These are phyloP conservation scores for Collybiopsis luxurians DNA, from an alignment of 768 basidiomycete species.

Conservation along the genomic window DNA sequence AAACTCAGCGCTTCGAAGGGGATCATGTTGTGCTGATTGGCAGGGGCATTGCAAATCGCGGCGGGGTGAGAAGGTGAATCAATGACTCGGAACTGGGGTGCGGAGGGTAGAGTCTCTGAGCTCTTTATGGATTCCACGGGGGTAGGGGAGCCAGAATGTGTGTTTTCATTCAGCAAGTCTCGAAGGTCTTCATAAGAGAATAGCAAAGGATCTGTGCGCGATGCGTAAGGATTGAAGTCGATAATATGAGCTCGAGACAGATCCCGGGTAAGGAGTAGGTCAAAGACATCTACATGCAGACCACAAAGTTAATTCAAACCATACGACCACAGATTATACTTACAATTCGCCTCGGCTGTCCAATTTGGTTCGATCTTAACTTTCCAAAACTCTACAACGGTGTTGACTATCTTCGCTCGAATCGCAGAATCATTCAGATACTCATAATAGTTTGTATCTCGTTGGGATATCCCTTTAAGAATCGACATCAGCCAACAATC, in stretches of 20 bases:
- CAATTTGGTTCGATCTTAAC: slow-evolving; percentile 60
- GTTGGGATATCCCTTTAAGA: slow-evolving; percentile 72
- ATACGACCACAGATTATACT: slow-evolving; percentile 20
- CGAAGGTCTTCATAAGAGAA: slow-evolving; percentile 81
- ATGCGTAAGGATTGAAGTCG: slow-evolving; percentile 89
- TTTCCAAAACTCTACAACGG: slow-evolving; percentile 66
- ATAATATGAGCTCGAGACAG: slow-evolving; percentile 74
- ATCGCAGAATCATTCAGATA: slow-evolving; percentile 69
- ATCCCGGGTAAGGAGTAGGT: slow-evolving; percentile 84
- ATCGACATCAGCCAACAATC: not conserved
- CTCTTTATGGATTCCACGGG: no score
- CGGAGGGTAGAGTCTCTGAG: slow-evolving; percentile 9
- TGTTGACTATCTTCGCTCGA: slow-evolving; percentile 45
- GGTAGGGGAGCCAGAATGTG: not conserved
- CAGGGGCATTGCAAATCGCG: slow-evolving; percentile 64
- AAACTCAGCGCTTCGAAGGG: slow-evolving; percentile 85
- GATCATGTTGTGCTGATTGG: slow-evolving; percentile 84
- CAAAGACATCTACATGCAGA: slow-evolving; percentile 67
- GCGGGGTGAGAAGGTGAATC: slow-evolving; percentile 74
- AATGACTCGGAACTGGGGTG: slow-evolving; percentile 60
- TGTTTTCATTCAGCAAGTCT: slow-evolving; percentile 25
- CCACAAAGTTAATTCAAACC: slow-evolving; percentile 5
- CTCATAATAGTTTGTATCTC: slow-evolving; percentile 87
- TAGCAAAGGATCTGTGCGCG: slow-evolving; percentile 83
- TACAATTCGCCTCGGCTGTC: slow-evolving; percentile 63